phyloP scores from a whole-genome alignment of 257 asterid genomes.

The Solanum piurae region DNA sequence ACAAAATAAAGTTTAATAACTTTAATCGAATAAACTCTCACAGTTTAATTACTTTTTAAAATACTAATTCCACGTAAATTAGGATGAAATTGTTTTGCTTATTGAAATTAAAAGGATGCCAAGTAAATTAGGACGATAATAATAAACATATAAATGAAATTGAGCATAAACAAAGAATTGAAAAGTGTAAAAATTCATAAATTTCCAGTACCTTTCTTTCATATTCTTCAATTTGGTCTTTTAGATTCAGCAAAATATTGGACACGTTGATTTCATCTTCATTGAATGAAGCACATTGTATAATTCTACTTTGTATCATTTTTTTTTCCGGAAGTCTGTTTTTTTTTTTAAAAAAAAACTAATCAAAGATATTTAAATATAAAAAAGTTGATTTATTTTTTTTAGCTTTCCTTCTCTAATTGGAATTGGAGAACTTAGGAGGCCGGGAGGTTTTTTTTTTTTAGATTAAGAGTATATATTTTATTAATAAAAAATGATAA shows the following conservation, averaged over 20 bases:
- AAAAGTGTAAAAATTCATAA: background rate
- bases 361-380: no score
- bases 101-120: background rate
- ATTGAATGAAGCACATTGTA: background rate
- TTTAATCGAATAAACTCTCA: background rate
- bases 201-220: constrained; percentile 15
- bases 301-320: background rate
- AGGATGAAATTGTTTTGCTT: no score
- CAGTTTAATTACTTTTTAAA: background rate
- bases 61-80: background rate
- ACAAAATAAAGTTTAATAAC: background rate
- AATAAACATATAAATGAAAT: no score
- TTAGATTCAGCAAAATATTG: constrained; percentile 28
- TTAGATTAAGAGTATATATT: no score
- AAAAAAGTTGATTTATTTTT: no score
- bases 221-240: background rate
- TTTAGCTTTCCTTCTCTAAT: background rate
- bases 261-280: constrained; percentile 30
- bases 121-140: no score
- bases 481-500: no score
- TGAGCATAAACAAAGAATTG: background rate
- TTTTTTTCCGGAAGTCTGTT: no score
- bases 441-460: background rate
- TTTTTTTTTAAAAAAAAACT: no score
- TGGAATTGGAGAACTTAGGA: background rate